Evolutionary conservation across 768 basidiomycete genomes (phyloP).

Genomic region (Xerocomellus intermedius): DNA sequence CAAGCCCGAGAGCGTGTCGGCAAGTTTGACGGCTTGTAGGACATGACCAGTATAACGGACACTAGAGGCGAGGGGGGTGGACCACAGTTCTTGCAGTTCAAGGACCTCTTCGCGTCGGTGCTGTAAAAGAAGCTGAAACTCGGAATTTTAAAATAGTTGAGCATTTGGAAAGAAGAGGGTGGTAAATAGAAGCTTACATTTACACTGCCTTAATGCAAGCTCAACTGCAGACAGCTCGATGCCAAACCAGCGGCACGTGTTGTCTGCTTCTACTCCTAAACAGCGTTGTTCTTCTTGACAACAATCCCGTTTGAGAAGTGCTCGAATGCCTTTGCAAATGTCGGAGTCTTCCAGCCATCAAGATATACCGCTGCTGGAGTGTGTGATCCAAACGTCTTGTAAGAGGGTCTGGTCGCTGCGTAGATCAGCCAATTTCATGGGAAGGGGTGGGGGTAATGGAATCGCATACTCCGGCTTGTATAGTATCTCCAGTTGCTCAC

Average conservation of each 20-base stretch:
- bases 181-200: background rate
- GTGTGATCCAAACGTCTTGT: conserved; percentile 29
- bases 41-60: background rate
- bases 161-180: background rate
- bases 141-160: background rate
- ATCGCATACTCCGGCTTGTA: conserved; percentile 6
- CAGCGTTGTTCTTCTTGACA: conserved; percentile 33
- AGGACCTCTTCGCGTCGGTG: background rate
- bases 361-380: background rate
- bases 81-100: background rate
- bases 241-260: conserved; percentile 37
- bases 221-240: background rate
- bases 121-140: background rate
- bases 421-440: conserved; percentile 25
- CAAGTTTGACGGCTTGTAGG: background rate
- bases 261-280: conserved; percentile 31
- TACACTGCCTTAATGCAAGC: background rate
- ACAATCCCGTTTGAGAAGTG: conserved; percentile 26
- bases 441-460: conserved; percentile 34
- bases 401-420: conserved; percentile 24
- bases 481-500: background rate
- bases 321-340: conserved; percentile 33
- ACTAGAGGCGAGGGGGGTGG: background rate
- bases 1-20: no score
- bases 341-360: conserved; percentile 36